phyloP scores from a whole-genome alignment of 306 rosid species.

The Amphicarpaea edgeworthii region DNA sequence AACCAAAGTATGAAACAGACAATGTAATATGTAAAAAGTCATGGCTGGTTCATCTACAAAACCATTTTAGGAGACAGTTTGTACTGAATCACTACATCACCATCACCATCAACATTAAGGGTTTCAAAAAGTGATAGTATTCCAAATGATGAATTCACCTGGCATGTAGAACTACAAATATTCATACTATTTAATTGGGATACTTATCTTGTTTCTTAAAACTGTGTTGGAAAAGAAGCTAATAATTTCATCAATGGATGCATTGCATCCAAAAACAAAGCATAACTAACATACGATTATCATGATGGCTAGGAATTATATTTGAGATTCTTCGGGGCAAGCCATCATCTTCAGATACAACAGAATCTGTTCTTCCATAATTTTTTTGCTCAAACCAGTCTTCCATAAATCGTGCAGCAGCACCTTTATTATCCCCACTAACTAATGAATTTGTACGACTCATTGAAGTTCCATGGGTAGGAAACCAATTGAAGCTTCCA shows the following conservation, averaged over 20 bases:
- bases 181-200: slow-evolving; percentile 9
- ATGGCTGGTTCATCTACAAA: slow-evolving; percentile 21
- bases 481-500: slow-evolving; percentile 95
- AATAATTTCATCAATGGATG: slow-evolving; percentile 25
- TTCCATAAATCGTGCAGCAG: slow-evolving; percentile 96
- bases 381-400: slow-evolving; percentile 79
- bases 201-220: slow-evolving; percentile 13
- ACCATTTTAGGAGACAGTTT: slow-evolving; percentile 25
- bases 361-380: slow-evolving; percentile 29
- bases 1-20: slow-evolving; percentile 32
- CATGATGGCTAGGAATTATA: slow-evolving; percentile 50
- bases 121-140: slow-evolving; percentile 28
- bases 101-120: slow-evolving; percentile 30
- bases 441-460: slow-evolving; percentile 85
- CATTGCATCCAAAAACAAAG: slow-evolving; percentile 30
- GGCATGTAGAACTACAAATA: slow-evolving; percentile 5
- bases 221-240: slow-evolving; percentile 14
- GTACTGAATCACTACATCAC: background rate
- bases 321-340: slow-evolving; percentile 56
- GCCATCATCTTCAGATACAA: slow-evolving; percentile 41
- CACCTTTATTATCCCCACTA: slow-evolving; percentile 97
- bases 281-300: slow-evolving; percentile 52
- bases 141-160: slow-evolving; percentile 19
- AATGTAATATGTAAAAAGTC: background rate
- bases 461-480: slow-evolving; percentile 99